Conservation (phyloP, 306 rosid genomes). For the Casuarina glauca region DNA sequence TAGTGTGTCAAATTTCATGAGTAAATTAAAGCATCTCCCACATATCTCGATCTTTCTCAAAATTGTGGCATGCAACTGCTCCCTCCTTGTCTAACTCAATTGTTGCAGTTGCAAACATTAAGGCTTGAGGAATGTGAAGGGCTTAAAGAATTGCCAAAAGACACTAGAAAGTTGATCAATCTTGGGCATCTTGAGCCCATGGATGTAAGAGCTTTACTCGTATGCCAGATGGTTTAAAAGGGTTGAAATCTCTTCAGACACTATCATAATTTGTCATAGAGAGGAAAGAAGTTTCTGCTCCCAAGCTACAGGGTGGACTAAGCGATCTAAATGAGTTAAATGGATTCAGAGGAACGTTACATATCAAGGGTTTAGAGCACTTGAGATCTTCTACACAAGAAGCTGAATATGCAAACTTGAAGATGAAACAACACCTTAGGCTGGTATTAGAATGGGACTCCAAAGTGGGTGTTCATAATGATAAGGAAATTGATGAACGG, state of each 20-base stretch:
- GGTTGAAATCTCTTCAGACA: constrained; percentile 9
- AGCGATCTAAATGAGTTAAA: constrained; percentile 8
- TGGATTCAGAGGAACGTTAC: constrained; percentile 1
- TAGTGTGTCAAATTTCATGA: background rate
- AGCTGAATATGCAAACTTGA: background rate
- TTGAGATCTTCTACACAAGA: background rate
- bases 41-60: constrained; percentile 3
- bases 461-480: too few relatives aligned
- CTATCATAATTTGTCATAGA: background rate
- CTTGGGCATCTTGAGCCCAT: constrained; percentile 10
- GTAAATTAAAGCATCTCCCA: constrained; percentile 3
- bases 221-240: constrained; percentile 4
- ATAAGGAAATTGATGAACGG: background rate
- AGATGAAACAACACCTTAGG: constrained; percentile 3
- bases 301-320: background rate
- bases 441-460: background rate
- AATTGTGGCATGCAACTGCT: background rate
- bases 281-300: background rate
- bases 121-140: background rate
- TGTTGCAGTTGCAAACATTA: background rate
- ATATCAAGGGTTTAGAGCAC: background rate
- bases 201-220: background rate
- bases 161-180: background rate
- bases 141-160: constrained; percentile 20
- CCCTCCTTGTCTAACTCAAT: background rate